Evolutionary conservation across 768 basidiomycete species (phyloP), one percentile per base, ranked within the genome.

Genomic region (Polyporus arcularius): DNA sequence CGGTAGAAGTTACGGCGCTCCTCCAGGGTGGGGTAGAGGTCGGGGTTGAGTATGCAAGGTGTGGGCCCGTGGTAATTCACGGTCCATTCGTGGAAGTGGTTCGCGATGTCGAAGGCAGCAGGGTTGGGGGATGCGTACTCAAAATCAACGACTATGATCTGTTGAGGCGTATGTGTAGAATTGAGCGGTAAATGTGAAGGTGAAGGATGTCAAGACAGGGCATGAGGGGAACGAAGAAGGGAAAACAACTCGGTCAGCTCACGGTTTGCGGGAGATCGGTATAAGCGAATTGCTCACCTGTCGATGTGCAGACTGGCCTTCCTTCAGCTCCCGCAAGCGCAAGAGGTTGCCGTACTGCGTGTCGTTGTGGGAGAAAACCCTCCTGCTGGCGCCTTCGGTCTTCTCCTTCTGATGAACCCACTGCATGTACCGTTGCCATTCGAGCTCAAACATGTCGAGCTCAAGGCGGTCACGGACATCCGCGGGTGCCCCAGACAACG

Each of bases 1-100:
- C 75, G 72, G 72, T 96, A 96, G 73, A 97, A 98, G 71, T 92
- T 90, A 58, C 81, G 79, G 21, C 94, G 88, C 72, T 98, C 82
- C 31, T 80, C 78, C 26, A 65, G 64, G 4, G 86, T 85, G 11
- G 97, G 97, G 74, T 96, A 97, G 30, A 77, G 79, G 14, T 81
- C 75, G 52, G 76, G 72, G 63, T 86, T 76, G 46, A 92, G 84
- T 53, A 88, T 58, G 70, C 92, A 89, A 9, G 92, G 90, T 0
- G 79, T 82, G 4, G 82, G 69, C 40, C 79, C 80, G 70, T 92
- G 89, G 73, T 98, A 98, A 74, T 97, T 82, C 15, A 93, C 89
- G 18, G 92, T 92, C 96, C 97, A 98, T 75, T 98, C 97, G 70
- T 92, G 89, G 76, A 96, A 97, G 74, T 96, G 94, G 73, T 96